phyloP scores from a whole-genome alignment of 2,329 filamentous ascomycete species.

The Aspergillus novoparasiticus region DNA sequence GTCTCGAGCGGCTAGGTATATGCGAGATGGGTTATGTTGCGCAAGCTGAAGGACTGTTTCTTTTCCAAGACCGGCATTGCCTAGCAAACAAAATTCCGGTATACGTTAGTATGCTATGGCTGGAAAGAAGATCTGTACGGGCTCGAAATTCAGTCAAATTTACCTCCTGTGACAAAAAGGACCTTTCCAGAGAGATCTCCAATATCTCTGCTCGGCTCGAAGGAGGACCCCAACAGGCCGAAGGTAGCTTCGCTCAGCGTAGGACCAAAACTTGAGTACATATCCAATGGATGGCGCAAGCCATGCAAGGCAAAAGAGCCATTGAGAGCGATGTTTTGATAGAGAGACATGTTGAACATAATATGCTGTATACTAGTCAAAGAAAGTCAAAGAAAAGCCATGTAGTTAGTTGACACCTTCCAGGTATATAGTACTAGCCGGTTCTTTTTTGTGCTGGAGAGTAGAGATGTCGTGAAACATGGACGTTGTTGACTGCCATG shows the following conservation, averaged over 20 bases:
- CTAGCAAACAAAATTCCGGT: slow-evolving; percentile 24
- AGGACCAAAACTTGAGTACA: slow-evolving; percentile 34
- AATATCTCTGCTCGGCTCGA: slow-evolving; percentile 50
- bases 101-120: slow-evolving; percentile 4
- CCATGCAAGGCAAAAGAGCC: slow-evolving; percentile 23
- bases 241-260: slow-evolving; percentile 39
- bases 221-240: slow-evolving; percentile 38
- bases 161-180: slow-evolving; percentile 56
- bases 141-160: neutral
- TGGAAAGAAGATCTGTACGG: neutral
- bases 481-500: neutral
- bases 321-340: slow-evolving; percentile 9
- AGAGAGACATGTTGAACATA: slow-evolving; percentile 1
- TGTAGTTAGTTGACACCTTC: neutral
- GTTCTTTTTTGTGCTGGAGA: neutral
- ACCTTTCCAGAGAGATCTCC: slow-evolving; percentile 51
- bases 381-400: neutral
- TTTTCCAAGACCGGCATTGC: slow-evolving; percentile 51
- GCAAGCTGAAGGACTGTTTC: slow-evolving; percentile 52
- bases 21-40: slow-evolving; percentile 54
- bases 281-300: slow-evolving; percentile 34
- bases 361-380: neutral
- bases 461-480: neutral
- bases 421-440: neutral
- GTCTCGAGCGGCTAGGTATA: slow-evolving; percentile 58